These are phyloP conservation scores for Cercospora zeina DNA, from an alignment of 2,329 filamentous ascomycete genomes.

Conservation along the genomic window DNA sequence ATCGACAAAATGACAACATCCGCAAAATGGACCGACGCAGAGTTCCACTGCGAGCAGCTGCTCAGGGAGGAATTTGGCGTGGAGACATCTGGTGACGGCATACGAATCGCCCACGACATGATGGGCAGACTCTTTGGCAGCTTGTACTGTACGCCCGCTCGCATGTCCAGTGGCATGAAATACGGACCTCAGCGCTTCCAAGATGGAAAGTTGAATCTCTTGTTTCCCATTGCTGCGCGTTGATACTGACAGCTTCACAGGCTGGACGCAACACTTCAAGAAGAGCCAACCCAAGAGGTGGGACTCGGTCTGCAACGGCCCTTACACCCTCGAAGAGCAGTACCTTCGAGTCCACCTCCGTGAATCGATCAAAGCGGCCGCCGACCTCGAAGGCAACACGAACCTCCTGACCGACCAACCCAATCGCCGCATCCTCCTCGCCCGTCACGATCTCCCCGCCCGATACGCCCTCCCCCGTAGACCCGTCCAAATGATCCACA, in stretches of 20 bases:
- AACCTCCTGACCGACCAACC: neutral
- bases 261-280: neutral
- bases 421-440: neutral
- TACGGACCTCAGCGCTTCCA: neutral
- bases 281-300: neutral
- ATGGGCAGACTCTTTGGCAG: neutral
- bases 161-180: neutral
- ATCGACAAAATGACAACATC: neutral
- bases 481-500: neutral
- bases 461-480: neutral
- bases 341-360: neutral
- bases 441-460: neutral
- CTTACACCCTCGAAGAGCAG: neutral
- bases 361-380: neutral
- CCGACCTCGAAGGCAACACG: neutral
- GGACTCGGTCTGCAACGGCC: neutral
- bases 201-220: neutral
- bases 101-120: neutral
- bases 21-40: neutral
- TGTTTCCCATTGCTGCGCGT: neutral
- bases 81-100: neutral
- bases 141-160: neutral
- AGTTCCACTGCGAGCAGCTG: constrained; percentile 1
- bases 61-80: neutral
- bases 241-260: neutral